Base-by-base conservation (phyloP, 345 rosid genomes). In the Salix dunnii region DNA sequence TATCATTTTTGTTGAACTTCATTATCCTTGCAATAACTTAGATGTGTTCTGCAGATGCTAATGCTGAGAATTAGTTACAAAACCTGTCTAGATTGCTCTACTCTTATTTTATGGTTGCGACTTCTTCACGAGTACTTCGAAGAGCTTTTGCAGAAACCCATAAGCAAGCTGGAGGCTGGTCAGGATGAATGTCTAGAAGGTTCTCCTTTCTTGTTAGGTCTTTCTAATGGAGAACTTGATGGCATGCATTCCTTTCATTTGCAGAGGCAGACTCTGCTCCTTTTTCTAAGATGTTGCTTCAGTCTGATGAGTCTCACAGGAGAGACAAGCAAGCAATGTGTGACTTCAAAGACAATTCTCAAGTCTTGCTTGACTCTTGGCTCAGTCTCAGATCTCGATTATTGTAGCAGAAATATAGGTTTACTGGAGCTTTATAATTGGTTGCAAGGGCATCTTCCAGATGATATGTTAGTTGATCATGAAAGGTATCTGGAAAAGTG, bases 41-140 rank as follows among this genome's bases (percentile, higher is more conserved):
- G 70, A 23, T 35, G 58, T 75, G 69, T 75, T 81, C 70, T 80
- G 83, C 92, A 95, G 99, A 92, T 89, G 84, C 76, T 95, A 73
- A 88, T 93, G 96, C 83, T 85, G 75, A 89, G 93, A 84, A 88
- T 95, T 74, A 89, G 93, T 85, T 82, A 81, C 77, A 86, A 79
- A 80, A 81, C 80, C 67, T 70, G 78, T 60, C 65, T 85, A 42
- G 84, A 84, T 69, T 62, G 78, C 82, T 65, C 85, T 48, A 77
- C 82, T 67, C 83, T 82, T 64, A 64, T 72, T 78, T 86, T 89
- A 63, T 93, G 97, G 97, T 80, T 93, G 92, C 89, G 89, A 78
- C 89, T 86, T 87, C 83, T 95, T 76, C 90, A 85, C 70, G 72
- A 65, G 43, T 86, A 88, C 82, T 91, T 86, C 84, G 83, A 88